Evolutionary conservation across 371 early-diverging fungal species (phyloP).

Genomic region (Mortierella polycephala): DNA sequence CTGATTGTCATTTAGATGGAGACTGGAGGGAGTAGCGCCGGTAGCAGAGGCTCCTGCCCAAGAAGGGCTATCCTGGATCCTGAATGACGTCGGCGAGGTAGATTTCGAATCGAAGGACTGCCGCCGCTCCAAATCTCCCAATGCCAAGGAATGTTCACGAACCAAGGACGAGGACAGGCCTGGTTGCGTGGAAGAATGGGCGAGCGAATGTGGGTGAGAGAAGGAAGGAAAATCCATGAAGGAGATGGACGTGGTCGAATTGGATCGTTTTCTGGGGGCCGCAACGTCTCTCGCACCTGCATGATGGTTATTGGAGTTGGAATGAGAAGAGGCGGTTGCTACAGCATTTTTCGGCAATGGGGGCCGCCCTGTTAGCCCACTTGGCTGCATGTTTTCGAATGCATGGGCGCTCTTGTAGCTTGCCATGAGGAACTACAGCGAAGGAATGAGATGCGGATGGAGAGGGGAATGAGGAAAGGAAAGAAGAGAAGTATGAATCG

Average conservation of each 20-base stretch:
- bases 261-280: slow-evolving; percentile 22
- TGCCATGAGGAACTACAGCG: slow-evolving; percentile 16
- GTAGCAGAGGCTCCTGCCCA: slow-evolving; percentile 19
- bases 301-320: slow-evolving; percentile 4
- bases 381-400: slow-evolving; percentile 31
- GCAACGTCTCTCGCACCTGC: slow-evolving; percentile 1
- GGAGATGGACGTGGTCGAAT: slow-evolving; percentile 26
- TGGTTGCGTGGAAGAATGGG: slow-evolving; percentile 11
- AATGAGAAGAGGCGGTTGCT: slow-evolving; percentile 8
- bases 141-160: slow-evolving; percentile 67
- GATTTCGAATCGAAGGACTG: slow-evolving; percentile 38
- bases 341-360: slow-evolving; percentile 30
- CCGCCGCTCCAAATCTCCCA: slow-evolving; percentile 53
- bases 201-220: slow-evolving; percentile 32
- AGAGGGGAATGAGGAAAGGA: background rate
- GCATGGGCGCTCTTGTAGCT: slow-evolving; percentile 48
- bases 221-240: slow-evolving; percentile 23
- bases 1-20: background rate
- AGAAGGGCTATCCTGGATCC: slow-evolving; percentile 6
- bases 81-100: slow-evolving; percentile 10
- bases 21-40: background rate
- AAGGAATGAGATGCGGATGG: background rate
- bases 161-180: slow-evolving; percentile 50
- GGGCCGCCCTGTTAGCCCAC: slow-evolving; percentile 26
- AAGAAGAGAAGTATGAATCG: background rate